Percentiles rank a stretch among this genome's conserved stretches.
Conservation (phyloP, 495 filamentous ascomycete genomes). For the Bathelium albidoporum region DNA sequence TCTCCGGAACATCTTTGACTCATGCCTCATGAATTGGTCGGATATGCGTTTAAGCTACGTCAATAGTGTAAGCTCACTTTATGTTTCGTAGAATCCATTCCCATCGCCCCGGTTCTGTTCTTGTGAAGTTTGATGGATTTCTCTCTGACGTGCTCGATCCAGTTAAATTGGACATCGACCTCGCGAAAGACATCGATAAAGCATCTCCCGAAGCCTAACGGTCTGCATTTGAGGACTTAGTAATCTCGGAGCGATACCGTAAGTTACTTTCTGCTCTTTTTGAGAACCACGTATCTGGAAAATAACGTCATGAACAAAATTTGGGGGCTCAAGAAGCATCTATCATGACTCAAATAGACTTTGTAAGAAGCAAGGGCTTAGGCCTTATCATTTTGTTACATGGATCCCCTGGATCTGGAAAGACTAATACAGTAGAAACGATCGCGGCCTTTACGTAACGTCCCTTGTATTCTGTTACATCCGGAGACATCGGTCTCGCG, state of each 20-base stretch:
- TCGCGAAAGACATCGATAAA: background rate
- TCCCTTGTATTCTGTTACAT: slow-evolving; percentile 6
- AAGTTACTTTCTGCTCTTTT: background rate
- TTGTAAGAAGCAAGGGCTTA: background rate
- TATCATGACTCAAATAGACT: background rate
- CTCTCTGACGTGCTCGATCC: background rate
- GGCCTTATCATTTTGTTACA: slow-evolving; percentile 8
- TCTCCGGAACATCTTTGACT: background rate
- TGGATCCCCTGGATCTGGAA: slow-evolving; percentile 7
- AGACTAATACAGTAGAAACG: slow-evolving; percentile 5
- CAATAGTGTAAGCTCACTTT: background rate
- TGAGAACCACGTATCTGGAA: background rate
- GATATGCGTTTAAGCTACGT: background rate
- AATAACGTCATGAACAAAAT: background rate
- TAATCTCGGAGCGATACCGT: background rate
- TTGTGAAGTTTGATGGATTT: background rate
- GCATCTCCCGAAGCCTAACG: background rate
- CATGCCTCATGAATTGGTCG: background rate
- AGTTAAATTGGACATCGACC: background rate
- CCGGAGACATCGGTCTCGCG: slow-evolving; percentile 15
- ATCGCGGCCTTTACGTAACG: background rate
- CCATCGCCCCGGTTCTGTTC: background rate
- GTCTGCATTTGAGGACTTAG: background rate
- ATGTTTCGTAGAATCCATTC: background rate
- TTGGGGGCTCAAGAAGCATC: background rate